Evolutionary conservation across 169 alveolate genomes (phyloP).

Genomic region (Plasmodium blacklocki): DNA sequence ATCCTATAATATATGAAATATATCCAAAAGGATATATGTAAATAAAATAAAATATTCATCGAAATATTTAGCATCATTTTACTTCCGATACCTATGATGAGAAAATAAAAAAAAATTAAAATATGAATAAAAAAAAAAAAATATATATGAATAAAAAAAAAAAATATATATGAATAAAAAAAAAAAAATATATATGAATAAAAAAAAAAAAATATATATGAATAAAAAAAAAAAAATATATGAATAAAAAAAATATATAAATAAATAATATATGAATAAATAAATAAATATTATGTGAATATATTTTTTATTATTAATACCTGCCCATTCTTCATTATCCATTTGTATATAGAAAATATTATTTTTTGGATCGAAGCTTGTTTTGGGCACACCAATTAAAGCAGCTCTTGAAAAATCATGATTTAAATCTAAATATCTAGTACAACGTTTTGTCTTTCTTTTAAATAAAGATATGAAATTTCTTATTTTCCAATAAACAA

Average conservation of each 20-base stretch:
- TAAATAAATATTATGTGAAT: not conserved
- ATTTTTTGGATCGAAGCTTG: conserved; percentile 84
- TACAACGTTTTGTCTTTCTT: conserved; percentile 74
- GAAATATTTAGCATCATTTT: conserved; percentile 83
- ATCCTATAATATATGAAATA: conserved; percentile 82
- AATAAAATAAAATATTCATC: conserved; percentile 79
- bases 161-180: not conserved
- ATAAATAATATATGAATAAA: not conserved
- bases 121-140: not conserved
- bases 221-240: too few relatives aligned
- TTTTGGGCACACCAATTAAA: conserved; percentile 86
- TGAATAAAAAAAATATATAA: not conserved
- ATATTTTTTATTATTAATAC: conserved; percentile 10
- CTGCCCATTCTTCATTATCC: conserved; percentile 89
- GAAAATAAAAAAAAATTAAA: conserved; percentile 1
- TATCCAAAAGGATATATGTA: conserved; percentile 82
- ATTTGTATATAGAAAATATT: conserved; percentile 82
- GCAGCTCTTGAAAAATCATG: conserved; percentile 78
- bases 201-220: not conserved
- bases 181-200: not conserved
- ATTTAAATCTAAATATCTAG: conserved; percentile 80
- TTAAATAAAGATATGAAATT: conserved; percentile 65
- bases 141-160: not conserved
- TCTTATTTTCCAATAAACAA: conserved; percentile 81
- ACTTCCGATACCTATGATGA: conserved; percentile 81